These are phyloP conservation scores for Anisogramma anomala DNA, from an alignment of 2,329 filamentous ascomycete genomes.

Conservation along the genomic window DNA sequence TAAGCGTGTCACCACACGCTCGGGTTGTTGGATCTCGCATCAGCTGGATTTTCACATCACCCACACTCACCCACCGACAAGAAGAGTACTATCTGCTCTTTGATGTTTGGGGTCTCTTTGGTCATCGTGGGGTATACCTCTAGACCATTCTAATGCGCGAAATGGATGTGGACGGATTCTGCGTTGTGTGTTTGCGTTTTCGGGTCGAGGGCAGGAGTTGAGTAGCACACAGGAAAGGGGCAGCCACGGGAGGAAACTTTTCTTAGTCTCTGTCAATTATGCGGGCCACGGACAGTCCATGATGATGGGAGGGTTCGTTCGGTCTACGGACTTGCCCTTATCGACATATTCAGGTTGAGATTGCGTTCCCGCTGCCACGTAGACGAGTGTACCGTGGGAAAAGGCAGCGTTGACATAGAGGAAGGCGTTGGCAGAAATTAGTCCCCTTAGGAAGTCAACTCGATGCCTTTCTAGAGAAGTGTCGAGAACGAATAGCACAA, in stretches of 20 bases:
- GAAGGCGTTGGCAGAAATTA: slow-evolving; percentile 13
- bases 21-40: slow-evolving; percentile 12
- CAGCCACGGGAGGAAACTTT: neutral
- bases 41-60: slow-evolving; percentile 1
- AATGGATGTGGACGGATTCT: slow-evolving; percentile 8
- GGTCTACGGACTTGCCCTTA: slow-evolving; percentile 4
- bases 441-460: slow-evolving; percentile 10
- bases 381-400: slow-evolving; percentile 13
- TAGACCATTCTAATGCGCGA: slow-evolving; percentile 18
- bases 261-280: slow-evolving; percentile 10
- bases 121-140: slow-evolving; percentile 13
- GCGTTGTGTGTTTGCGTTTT: slow-evolving; percentile 3
- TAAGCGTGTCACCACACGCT: slow-evolving; percentile 32
- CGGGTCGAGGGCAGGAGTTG: neutral
- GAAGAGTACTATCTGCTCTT: slow-evolving; percentile 7
- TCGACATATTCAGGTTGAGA: slow-evolving; percentile 7
- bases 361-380: slow-evolving; percentile 7
- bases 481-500: neutral
- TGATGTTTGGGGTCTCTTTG: slow-evolving; percentile 10
- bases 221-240: neutral
- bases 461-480: slow-evolving; percentile 6
- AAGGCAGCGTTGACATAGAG: slow-evolving; percentile 7
- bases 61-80: slow-evolving; percentile 3
- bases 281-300: too few relatives aligned
- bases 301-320: slow-evolving; percentile 6